Evolutionary conservation across 148 eudicot genomes (phyloP).

Genomic region (Chenopodium album): DNA sequence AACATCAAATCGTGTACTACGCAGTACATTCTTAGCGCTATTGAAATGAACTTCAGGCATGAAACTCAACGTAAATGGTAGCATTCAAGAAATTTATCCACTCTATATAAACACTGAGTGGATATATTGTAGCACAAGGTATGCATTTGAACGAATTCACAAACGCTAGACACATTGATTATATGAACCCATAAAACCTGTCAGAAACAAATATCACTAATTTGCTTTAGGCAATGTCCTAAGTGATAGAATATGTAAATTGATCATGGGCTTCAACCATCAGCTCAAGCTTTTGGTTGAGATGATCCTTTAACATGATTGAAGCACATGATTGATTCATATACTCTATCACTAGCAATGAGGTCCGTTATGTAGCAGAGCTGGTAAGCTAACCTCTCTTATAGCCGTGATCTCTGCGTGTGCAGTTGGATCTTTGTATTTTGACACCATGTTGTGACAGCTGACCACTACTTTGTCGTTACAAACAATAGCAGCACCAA

Average conservation of each 20-base stretch:
- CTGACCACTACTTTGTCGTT: conserved; percentile 72
- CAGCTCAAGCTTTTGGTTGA: too few relatives aligned
- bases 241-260: too few relatives aligned
- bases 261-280: too few relatives aligned
- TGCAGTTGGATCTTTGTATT: conserved; percentile 74
- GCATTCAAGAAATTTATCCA: neutral
- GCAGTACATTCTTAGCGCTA: neutral
- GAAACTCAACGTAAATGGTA: neutral
- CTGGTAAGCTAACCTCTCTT: conserved; percentile 61
- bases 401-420: conserved; percentile 90
- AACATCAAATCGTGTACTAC: neutral
- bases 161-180: neutral
- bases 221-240: neutral
- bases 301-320: too few relatives aligned
- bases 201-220: neutral
- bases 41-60: neutral
- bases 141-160: neutral
- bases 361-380: neutral
- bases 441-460: conserved; percentile 80
- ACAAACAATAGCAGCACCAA: conserved; percentile 81
- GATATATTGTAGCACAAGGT: neutral
- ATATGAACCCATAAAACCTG: neutral
- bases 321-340: too few relatives aligned
- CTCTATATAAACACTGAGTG: neutral
- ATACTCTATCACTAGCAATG: neutral